Conservation (phyloP, 441 rosid species). For the Jatropha podagrica region DNA sequence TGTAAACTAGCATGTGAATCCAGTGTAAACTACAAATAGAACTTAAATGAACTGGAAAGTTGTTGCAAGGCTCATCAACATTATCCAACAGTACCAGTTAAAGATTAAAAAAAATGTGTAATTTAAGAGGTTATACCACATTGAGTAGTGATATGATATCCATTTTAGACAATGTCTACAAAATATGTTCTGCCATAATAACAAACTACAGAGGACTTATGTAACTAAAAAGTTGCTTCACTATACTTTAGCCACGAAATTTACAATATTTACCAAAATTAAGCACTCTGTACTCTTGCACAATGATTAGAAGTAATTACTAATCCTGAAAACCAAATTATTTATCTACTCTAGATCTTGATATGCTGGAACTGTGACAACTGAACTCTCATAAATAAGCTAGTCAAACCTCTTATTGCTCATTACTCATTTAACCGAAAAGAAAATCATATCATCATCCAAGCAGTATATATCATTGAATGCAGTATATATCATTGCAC, state of each 20-base stretch:
- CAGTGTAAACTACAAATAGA: background rate
- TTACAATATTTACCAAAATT: background rate
- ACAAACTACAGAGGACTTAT: background rate
- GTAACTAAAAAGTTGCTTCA: background rate
- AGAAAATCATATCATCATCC: background rate
- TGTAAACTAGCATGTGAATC: background rate
- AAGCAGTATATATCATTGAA: too few species aligned
- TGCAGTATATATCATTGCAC: background rate
- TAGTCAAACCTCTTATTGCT: background rate
- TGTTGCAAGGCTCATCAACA: background rate
- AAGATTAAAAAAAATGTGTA: background rate
- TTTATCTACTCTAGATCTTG: background rate
- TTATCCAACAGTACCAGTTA: background rate
- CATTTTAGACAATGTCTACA: slow-evolving; percentile 3
- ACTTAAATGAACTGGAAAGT: background rate
- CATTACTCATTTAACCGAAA: slow-evolving; percentile 4
- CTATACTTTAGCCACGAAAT: background rate
- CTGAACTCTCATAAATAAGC: background rate
- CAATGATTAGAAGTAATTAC: background rate
- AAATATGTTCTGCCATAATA: background rate
- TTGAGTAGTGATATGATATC: background rate
- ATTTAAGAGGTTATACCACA: background rate
- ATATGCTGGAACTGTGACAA: background rate
- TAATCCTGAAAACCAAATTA: background rate
- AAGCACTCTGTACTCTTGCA: background rate